Percentiles rank a stretch among this genome's conserved stretches.
Evolutionary conservation across 2,329 filamentous ascomycete genomes (phyloP).

Genomic region (Apiospora rasikravindrae): DNA sequence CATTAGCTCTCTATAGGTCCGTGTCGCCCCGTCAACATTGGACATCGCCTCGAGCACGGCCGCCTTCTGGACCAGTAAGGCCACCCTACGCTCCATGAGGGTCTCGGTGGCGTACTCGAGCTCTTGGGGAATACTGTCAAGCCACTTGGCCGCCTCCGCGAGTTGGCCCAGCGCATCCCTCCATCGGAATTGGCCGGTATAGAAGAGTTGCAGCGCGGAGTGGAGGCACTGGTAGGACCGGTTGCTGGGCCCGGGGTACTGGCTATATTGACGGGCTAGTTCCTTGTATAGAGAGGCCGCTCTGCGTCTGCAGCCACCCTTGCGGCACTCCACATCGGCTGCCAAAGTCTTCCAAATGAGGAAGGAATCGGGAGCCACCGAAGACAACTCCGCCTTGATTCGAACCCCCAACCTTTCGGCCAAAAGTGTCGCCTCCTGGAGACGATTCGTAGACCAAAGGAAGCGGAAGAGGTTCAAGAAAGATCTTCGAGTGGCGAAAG

Average conservation of each 20-base stretch:
- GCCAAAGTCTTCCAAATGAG: neutral
- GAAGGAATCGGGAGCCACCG: neutral
- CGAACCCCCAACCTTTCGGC: neutral
- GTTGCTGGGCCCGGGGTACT: neutral
- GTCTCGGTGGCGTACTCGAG: neutral
- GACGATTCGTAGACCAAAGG: neutral
- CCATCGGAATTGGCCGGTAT: neutral
- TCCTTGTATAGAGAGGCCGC: neutral
- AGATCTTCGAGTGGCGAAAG: neutral
- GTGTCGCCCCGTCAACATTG: neutral
- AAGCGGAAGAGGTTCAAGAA: neutral
- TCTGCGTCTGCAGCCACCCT: neutral
- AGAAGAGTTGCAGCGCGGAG: neutral
- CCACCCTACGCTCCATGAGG: neutral
- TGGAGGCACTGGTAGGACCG: neutral
- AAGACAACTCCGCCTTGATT: neutral
- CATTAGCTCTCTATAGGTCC: neutral
- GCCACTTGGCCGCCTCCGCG: neutral
- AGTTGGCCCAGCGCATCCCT: neutral
- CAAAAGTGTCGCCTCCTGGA: neutral
- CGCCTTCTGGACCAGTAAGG: neutral
- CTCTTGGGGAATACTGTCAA: neutral
- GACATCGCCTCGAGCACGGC: neutral
- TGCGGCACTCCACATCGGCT: neutral
- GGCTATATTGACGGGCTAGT: neutral